Base-by-base conservation (phyloP, 2,329 filamentous ascomycete genomes). In the Aaosphaeria pasadenensis region DNA sequence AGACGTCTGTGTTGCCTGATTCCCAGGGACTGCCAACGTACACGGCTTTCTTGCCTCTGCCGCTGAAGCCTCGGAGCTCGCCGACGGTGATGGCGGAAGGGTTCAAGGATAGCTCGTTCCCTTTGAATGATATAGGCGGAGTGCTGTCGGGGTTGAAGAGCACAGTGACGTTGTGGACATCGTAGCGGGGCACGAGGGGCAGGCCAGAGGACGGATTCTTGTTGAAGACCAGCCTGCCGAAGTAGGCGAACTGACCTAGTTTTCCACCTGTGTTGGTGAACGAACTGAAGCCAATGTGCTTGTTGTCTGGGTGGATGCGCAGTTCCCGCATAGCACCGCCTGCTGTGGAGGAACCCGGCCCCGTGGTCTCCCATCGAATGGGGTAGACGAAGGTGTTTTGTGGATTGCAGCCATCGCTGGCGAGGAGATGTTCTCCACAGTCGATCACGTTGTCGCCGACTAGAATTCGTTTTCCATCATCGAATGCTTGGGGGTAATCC, bases 271-370 rank as follows among this genome's bases (percentile, higher is more conserved):
- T 54, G 5, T 45, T 46, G 7, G 56, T 63, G 45, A 75, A 72
- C 0, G 70, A 69, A 53, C 68, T 77, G 54, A 69, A 77, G 4
- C 69, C 72, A 5, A 78, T 54, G 45, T 77, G 75, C 0, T 62
- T 54, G 35, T 76, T 60, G 35, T 78, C 75, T 0, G 75, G 74
- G 49, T 78, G 74, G 6, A 78, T 47, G 9, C 74, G 73, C 29
- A 77, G 54, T 52, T 77, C 76, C 4, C 75, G 69, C 1, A 71
- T 60, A 4, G 39, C 44, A 0, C 69, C 71, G 4, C 70, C 67
- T 2, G 65, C 71, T 43, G 74, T 66, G 1, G 53, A 42, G 0
- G 58, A 55, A 5, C 51, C 49, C 28, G 66, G 66, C 3, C 2
- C 17, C 17, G 17, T 24, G 17, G 17, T 24, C 17, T 24, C 17